Evolutionary conservation across 495 filamentous ascomycete genomes (phyloP).

Genomic region (Jackrogersella minutella): DNA sequence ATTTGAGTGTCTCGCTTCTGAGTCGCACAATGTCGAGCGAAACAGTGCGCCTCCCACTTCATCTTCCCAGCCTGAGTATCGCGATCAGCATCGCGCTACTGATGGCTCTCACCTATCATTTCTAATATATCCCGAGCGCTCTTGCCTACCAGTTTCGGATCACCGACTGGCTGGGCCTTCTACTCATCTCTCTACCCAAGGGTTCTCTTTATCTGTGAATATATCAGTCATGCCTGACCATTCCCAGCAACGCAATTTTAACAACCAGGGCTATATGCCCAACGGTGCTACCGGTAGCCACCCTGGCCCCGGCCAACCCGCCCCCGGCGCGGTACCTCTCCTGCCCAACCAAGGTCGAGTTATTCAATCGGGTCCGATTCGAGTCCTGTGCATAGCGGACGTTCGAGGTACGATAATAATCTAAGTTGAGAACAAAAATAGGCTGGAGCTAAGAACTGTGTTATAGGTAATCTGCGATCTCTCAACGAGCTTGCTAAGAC

Average conservation of each 20-base stretch:
- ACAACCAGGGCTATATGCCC: conserved; percentile 58
- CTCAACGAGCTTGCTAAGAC: conserved; percentile 95
- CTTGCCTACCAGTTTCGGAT: not conserved
- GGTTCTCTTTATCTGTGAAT: not conserved
- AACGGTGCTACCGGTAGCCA: conserved; percentile 61
- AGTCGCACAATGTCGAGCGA: not conserved
- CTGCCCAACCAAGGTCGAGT: conserved; percentile 69
- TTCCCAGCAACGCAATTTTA: conserved; percentile 54
- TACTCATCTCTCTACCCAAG: not conserved
- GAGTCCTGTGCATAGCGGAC: conserved; percentile 96
- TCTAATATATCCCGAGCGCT: not conserved
- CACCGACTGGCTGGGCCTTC: not conserved
- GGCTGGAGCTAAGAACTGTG: conserved; percentile 28
- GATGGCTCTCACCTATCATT: not conserved
- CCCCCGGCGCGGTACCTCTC: conserved; percentile 62
- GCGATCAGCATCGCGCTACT: conserved; percentile 11
- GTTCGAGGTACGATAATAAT: conserved; percentile 78
- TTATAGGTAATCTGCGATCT: conserved; percentile 87
- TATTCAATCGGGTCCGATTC: conserved; percentile 81
- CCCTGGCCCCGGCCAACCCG: conserved; percentile 46
- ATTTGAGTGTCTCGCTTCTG: not conserved
- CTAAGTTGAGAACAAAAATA: not conserved
- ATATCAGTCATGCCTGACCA: conserved; percentile 34
- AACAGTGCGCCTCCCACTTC: conserved; percentile 10
- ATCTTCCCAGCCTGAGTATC: not conserved